Evolutionary conservation across 1,284 basidiomycete genomes (phyloP), one percentile per base, ranked within the genome.

Genomic region (Hemileia vastatrix): DNA sequence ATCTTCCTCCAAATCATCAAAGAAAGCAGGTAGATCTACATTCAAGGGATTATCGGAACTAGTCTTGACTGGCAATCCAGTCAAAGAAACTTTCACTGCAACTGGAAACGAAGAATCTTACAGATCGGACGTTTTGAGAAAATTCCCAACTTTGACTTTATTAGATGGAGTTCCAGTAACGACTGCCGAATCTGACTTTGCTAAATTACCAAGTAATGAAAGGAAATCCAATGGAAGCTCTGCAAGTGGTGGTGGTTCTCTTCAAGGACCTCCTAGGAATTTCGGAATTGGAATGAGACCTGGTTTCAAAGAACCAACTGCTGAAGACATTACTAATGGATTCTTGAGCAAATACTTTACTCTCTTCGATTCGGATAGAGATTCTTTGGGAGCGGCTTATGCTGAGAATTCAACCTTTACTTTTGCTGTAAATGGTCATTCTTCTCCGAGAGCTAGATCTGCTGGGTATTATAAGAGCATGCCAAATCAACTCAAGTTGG

Each of bases 351-450:
- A 86, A 85, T 88, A 69, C 77, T 94, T 95, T 77, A 82, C 84
- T 2, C 76, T 85, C 1, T 94, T 88, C 75, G 94, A 98, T 76
- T 81, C 79, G 27, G 83, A 88, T 67, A 84, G 94, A 24, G 76
- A 80, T 0, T 78, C 81, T 2, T 81, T 95, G 4, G 70, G 83
- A 40, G 81, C 86, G 51, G 90, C 81, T 5, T 98, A 97, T 75
- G 84, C 88, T 65, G 83, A 87, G 0, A 79, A 83, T 43, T 88
- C 93, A 11, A 91, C 90, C 8, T 92, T 96, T 72, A 94, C 92
- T 0, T 86, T 86, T 75, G 86, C 86, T 11, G 82, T 84, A 68
- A 91, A 91, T 91, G 2, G 75, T 80, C 1, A 86, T 92, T 52
- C 88, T 90, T 3, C 77, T 80, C 8, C 86, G 86, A 84, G 86